Evolutionary conservation across 345 rosid species (phyloP).

Genomic region (Excoecaria cochinchinensis): DNA sequence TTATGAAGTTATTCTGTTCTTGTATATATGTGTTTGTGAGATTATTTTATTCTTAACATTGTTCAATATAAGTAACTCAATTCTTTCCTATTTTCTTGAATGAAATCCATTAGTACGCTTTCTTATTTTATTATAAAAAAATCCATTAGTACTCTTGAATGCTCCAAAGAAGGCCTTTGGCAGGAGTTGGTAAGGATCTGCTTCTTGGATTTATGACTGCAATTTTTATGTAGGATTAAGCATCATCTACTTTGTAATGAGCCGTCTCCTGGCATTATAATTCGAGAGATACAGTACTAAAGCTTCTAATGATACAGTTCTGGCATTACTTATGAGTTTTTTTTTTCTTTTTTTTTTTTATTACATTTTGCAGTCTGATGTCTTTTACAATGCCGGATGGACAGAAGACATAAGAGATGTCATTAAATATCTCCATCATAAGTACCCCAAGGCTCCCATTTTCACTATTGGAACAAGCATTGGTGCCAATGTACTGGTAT

Average conservation of each 20-base stretch:
- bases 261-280: neutral
- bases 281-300: neutral
- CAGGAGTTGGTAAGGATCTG: neutral
- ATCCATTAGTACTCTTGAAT: too few species aligned
- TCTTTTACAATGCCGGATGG: conserved; percentile 93
- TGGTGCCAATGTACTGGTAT: conserved; percentile 87
- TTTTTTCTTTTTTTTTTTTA: neutral
- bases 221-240: neutral
- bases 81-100: too few species aligned
- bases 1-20: neutral
- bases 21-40: neutral
- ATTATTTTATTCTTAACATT: neutral
- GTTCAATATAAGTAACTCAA: too few species aligned
- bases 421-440: conserved; percentile 50
- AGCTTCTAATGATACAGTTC: neutral
- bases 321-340: neutral
- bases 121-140: too few species aligned
- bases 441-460: conserved; percentile 79
- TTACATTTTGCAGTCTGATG: conserved; percentile 64
- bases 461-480: conserved; percentile 90
- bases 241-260: neutral
- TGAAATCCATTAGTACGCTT: too few species aligned
- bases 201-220: neutral
- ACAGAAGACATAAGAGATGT: conserved; percentile 71
- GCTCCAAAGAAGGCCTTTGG: too few species aligned